These are phyloP conservation scores for Trichoderma pleuroti DNA, from an alignment of 2,329 filamentous ascomycete genomes.

Conservation along the genomic window DNA sequence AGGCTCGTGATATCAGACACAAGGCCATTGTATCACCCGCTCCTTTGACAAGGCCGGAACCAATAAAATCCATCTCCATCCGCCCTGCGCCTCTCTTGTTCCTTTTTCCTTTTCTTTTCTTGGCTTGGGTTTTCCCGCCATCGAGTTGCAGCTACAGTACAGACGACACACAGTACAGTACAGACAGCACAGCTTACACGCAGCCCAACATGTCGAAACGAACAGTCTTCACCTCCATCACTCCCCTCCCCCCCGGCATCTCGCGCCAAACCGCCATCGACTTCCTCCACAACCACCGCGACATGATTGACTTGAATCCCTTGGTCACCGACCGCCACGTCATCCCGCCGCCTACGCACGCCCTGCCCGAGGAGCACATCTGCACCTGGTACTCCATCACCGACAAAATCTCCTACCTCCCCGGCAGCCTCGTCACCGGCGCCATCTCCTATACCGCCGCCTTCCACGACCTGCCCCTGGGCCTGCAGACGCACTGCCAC, in stretches of 20 bases:
- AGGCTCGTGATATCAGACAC: constrained; percentile 13
- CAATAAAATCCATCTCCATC: neutral
- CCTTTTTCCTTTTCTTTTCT: neutral
- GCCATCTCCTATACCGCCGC: constrained; percentile 75
- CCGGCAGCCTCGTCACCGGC: constrained; percentile 60
- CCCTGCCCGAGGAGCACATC: constrained; percentile 65
- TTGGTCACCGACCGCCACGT: constrained; percentile 69
- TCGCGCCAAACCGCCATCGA: constrained; percentile 66
- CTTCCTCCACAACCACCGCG: constrained; percentile 72
- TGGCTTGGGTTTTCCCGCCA: neutral
- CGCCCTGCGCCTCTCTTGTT: neutral
- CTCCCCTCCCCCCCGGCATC: constrained; percentile 67
- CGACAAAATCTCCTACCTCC: constrained; percentile 73
- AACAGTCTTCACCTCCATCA: constrained; percentile 72
- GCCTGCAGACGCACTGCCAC: constrained; percentile 78
- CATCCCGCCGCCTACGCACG: constrained; percentile 64
- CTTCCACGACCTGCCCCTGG: constrained; percentile 70
- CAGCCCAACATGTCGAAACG: constrained; percentile 60
- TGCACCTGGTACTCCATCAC: constrained; percentile 77
- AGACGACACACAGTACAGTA: neutral
- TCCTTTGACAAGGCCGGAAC: neutral
- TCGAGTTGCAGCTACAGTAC: neutral
- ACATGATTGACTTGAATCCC: constrained; percentile 87
- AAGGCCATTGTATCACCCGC: constrained; percentile 2
- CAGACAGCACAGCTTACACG: neutral